Conservation (phyloP, 73 alveolate genomes). For the Tetrahymena thermophila region DNA sequence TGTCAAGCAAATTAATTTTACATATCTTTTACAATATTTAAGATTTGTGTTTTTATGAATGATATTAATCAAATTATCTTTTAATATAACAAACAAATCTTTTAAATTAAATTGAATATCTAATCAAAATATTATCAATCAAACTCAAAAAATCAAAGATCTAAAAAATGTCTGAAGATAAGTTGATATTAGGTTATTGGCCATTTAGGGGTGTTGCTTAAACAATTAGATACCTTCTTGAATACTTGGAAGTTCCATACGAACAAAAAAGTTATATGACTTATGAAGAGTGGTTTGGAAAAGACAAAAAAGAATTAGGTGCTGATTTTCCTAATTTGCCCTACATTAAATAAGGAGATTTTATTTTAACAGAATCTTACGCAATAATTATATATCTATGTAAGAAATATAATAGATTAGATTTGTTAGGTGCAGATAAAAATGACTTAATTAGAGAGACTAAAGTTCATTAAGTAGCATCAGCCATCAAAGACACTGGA, state of each 20-base stretch:
- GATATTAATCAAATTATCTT: no score
- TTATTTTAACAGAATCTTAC: neutral
- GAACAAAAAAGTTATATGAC: neutral
- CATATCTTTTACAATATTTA: no score
- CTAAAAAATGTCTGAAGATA: neutral
- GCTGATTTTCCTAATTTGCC: neutral
- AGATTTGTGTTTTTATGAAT: no score
- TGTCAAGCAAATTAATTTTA: no score
- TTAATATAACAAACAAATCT: neutral
- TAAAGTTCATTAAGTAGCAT: neutral
- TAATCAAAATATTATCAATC: no score
- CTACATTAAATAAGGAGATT: constrained; percentile 3
- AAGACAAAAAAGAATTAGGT: neutral
- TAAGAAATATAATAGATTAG: neutral
- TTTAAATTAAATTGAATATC: neutral
- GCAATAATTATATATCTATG: neutral
- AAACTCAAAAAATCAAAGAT: neutral
- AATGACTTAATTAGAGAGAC: neutral
- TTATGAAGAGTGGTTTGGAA: constrained; percentile 12
- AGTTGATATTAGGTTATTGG: constrained; percentile 25
- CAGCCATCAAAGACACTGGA: neutral
- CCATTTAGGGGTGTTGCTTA: neutral
- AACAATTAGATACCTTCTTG: constrained; percentile 3
- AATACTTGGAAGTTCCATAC: constrained; percentile 9
- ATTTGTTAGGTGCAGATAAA: neutral